Base-by-base conservation (phyloP, 371 early-diverging fungal species). In the Mortierella sp. region DNA sequence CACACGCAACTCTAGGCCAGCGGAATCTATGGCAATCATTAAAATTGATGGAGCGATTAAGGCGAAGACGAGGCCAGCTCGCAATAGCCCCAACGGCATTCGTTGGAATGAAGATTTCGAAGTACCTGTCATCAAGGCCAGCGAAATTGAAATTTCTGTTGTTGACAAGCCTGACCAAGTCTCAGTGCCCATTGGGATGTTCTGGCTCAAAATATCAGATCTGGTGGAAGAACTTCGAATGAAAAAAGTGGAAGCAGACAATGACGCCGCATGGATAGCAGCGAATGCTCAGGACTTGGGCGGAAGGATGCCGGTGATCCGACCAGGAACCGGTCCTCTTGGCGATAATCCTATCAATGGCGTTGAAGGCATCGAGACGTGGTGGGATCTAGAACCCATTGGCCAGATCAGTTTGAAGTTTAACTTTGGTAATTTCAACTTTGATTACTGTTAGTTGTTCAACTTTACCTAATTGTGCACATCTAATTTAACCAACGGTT, bases 351-450 rank as follows among this genome's bases (percentile, higher is more conserved):
- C 76, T 0, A 55, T 70, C 61, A 76, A 76, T 47, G 71, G 64
- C 23, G 58, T 70, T 17, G 87, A 84, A 12, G 93, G 93, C 28
- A 87, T 93, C 45, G 87, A 90, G 55, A 87, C 89, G 31, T 93
- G 93, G 89, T 93, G 95, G 80, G 96, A 97, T 68, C 90, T 97
- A 47, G 97, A 96, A 64, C 96, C 97, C 17, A 87, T 88, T 56
- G 98, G 98, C 34, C 92, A 94, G 72, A 80, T 97, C 45, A 85
- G 86, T 37, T 84, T 96, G 58, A 86, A 89, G 83, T 75, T 96
- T 65, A 93, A 92, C 83, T 95, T 94, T 85, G 71, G 79, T 78
- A 66, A 3, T 32, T 32, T 17, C 3, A 3, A 2, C 32, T 29
- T 34, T 19, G 3, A 2, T 56, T 2, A 34, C 32, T 19, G 12